These are phyloP conservation scores for Mixia osmundae DNA, from an alignment of 1,284 basidiomycete species.

Conservation along the genomic window DNA sequence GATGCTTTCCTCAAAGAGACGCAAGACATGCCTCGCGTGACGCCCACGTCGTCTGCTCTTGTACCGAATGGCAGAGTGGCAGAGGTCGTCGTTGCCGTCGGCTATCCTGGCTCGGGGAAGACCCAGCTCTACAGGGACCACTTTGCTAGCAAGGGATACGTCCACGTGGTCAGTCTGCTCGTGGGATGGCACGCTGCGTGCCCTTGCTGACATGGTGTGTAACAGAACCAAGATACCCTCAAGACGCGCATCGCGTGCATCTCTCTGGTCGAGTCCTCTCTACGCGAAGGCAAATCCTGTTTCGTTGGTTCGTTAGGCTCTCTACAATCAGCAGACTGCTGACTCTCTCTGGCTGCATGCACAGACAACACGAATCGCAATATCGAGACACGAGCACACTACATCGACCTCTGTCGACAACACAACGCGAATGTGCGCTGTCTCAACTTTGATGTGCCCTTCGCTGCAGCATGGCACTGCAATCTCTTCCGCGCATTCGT, in stretches of 20 bases:
- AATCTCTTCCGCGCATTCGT: slow-evolving; percentile 52
- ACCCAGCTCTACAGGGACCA: slow-evolving; percentile 47
- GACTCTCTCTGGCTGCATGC: too few species aligned
- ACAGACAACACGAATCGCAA: slow-evolving; percentile 77
- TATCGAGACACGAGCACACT: slow-evolving; percentile 38
- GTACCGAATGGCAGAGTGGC: too few species aligned
- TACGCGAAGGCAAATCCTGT: slow-evolving; percentile 37
- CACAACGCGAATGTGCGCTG: slow-evolving; percentile 17
- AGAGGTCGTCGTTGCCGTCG: slow-evolving; percentile 64
- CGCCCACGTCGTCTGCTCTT: slow-evolving; percentile 39
- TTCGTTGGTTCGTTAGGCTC: slow-evolving; percentile 66
- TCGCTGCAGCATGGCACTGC: slow-evolving; percentile 54
- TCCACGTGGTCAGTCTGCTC: slow-evolving; percentile 31
- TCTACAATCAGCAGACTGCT: too few species aligned
- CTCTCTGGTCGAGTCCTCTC: slow-evolving; percentile 33
- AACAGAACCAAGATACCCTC: slow-evolving; percentile 52
- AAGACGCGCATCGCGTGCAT: slow-evolving; percentile 49
- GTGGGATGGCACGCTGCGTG: background rate
- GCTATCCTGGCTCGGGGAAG: slow-evolving; percentile 69
- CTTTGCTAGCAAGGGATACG: slow-evolving; percentile 44
- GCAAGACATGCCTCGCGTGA: slow-evolving; percentile 27
- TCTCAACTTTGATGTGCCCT: slow-evolving; percentile 43
- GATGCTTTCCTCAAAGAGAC: slow-evolving; percentile 3
- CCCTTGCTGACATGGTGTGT: background rate
- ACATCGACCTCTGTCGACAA: slow-evolving; percentile 39